Evolutionary conservation across 352 stramenopile species (phyloP).

Genomic region (Phytophthora hibernalis): DNA sequence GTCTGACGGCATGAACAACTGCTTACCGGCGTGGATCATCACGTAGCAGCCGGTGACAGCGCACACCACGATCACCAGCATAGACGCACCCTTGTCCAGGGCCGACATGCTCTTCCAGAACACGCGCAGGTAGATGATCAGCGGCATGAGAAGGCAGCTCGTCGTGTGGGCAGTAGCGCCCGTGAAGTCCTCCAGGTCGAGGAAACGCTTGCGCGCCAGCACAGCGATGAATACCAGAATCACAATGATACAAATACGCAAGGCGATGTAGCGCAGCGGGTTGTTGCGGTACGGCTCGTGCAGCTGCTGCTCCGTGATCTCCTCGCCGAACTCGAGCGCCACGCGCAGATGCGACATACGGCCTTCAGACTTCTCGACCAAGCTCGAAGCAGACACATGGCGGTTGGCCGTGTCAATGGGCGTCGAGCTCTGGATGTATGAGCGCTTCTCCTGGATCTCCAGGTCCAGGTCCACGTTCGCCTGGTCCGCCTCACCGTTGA

Average conservation of each 20-base stretch:
- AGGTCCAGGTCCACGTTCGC: no score
- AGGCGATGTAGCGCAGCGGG: slow-evolving; percentile 7
- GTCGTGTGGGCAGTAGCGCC: no score
- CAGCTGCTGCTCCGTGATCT: slow-evolving; percentile 35
- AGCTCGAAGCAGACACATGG: neutral
- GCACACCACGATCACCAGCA: neutral
- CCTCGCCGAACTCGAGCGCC: no score
- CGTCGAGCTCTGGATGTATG: slow-evolving; percentile 25
- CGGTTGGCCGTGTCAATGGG: slow-evolving; percentile 8
- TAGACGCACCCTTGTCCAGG: neutral
- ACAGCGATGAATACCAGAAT: neutral
- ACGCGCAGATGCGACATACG: slow-evolving; percentile 25
- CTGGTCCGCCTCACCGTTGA: no score
- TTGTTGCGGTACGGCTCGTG: slow-evolving; percentile 26
- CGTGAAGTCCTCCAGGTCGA: neutral
- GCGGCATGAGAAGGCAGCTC: neutral
- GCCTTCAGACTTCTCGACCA: no score
- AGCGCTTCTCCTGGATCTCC: neutral
- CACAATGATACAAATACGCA: no score
- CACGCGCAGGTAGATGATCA: neutral
- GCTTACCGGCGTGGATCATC: neutral
- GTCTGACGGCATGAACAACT: neutral
- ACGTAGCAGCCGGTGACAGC: neutral
- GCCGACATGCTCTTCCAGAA: neutral
- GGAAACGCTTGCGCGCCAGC: neutral